Base-by-base conservation (phyloP, 805 yeast genomes). In the Hanseniaspora jakobsenii region DNA sequence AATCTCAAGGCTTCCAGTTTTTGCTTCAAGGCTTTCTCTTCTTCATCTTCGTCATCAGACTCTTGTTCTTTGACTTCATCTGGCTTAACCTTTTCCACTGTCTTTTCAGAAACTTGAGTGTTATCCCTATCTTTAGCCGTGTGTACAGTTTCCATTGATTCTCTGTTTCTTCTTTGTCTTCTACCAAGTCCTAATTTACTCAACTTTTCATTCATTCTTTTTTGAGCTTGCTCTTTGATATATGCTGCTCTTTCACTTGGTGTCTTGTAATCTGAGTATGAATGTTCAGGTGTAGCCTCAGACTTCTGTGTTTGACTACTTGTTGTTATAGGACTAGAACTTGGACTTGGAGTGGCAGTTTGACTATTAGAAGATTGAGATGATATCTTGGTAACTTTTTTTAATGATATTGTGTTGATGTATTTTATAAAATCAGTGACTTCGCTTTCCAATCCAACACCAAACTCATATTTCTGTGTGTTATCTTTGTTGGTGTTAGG, bases 131-230 rank as follows among this genome's bases (percentile, higher is more conserved):
- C n/a, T n/a, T n/a, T n/a, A n/a, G n/a, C n/a, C n/a, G n/a, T n/a
- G n/a, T n/a, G n/a, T n/a, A n/a, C n/a, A n/a, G n/a, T n/a, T n/a
- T n/a, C n/a, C n/a, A 52, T 10, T 59, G 41, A 5, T 49, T 35
- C 9, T 31, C 41, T 43, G n/a, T 26, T 26, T 43, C 47, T 43
- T 43, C 47, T 43, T 9, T 22, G 23, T 39, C 64, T 62, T 56
- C 75, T 66, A 18, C 69, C 63, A 48, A 84, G 72, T 2, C 94
- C 94, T 47, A 85, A 68, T 50, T 78, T 81, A 2, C 93, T 94
- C 54, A 85, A 67, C 53, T 85, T 70, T 54, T 82, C 94, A 49
- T 77, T 78, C 95, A 86, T 85, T 61, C 82, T 73, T 54, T 78
- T 77, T 53, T 73, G 73, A 2, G 84, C 84, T 55, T 82, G 89